Percentiles rank a stretch among this genome's conserved stretches.
Conservation (phyloP, 1,284 basidiomycete genomes). For the Tetrapyrgos nigripes region DNA sequence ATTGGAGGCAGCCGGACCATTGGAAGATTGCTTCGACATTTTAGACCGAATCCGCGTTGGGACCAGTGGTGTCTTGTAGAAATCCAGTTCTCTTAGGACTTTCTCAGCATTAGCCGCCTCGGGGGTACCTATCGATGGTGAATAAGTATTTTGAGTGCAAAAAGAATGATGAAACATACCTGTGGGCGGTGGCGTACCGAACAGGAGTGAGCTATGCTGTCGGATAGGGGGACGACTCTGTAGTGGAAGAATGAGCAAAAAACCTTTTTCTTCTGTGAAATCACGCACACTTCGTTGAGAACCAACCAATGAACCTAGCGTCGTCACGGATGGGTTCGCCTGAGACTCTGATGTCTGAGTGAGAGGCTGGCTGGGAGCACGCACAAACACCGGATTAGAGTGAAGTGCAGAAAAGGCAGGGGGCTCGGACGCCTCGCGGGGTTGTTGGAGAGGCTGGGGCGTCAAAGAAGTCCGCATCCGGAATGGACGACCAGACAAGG, state of each 20-base stretch:
- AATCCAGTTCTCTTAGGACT: slow-evolving; percentile 71
- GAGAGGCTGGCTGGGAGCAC: slow-evolving; percentile 59
- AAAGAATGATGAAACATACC: slow-evolving; percentile 35
- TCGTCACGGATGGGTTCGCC: slow-evolving; percentile 41
- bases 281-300: slow-evolving; percentile 58
- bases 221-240: slow-evolving; percentile 54
- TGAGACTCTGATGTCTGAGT: slow-evolving; percentile 40
- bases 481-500: slow-evolving; percentile 54
- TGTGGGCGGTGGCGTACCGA: slow-evolving; percentile 42
- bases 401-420: slow-evolving; percentile 64
- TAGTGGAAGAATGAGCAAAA: slow-evolving; percentile 12
- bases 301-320: slow-evolving; percentile 69
- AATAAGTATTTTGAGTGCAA: background rate
- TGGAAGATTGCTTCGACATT: slow-evolving; percentile 29
- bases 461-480: slow-evolving; percentile 71
- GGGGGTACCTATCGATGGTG: slow-evolving; percentile 33
- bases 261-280: slow-evolving; percentile 5
- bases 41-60: slow-evolving; percentile 66
- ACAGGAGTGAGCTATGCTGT: slow-evolving; percentile 57
- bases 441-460: slow-evolving; percentile 62
- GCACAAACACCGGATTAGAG: slow-evolving; percentile 74
- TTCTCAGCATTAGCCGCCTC: slow-evolving; percentile 62
- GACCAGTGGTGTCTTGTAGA: slow-evolving; percentile 77
- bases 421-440: slow-evolving; percentile 71
- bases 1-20: slow-evolving; percentile 39